A percentile compares a stretch with the other conserved stretches of the same genome.
Evolutionary conservation across 495 filamentous ascomycete genomes (phyloP).

Genomic region (Beverwykella pulmonaria): DNA sequence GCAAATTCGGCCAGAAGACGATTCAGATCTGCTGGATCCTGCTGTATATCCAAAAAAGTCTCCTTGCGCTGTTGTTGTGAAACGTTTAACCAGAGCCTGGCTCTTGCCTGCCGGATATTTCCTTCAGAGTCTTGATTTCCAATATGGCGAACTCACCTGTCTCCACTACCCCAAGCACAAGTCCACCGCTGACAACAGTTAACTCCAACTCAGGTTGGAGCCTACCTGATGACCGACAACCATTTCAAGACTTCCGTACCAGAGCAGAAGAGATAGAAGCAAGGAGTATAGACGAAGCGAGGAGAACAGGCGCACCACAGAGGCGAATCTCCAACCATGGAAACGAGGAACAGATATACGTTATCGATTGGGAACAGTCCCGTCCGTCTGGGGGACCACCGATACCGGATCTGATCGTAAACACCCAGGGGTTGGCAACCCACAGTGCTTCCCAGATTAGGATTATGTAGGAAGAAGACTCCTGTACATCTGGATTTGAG

Average conservation of each 20-base stretch:
- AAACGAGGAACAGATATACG: not conserved
- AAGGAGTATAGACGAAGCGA: not conserved
- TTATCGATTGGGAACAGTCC: constrained; percentile 12
- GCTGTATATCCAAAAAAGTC: too few relatives aligned
- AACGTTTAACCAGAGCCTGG: too few relatives aligned
- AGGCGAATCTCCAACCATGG: not conserved
- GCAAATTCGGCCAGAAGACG: too few relatives aligned
- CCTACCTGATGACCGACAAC: not conserved
- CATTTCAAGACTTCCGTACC: not conserved
- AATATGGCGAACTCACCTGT: too few relatives aligned
- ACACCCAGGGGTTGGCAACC: not conserved
- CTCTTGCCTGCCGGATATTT: too few relatives aligned
- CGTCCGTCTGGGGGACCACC: not conserved
- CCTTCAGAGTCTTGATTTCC: too few relatives aligned
- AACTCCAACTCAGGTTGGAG: not conserved
- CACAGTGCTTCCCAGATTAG: not conserved
- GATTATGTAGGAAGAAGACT: not conserved
- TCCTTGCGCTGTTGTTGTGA: too few relatives aligned
- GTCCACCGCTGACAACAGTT: not conserved
- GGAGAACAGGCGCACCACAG: not conserved
- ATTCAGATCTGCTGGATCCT: too few relatives aligned
- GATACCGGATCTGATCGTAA: not conserved
- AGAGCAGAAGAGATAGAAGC: not conserved
- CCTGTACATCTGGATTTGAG: not conserved
- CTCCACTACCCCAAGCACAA: not conserved